Evolutionary conservation across 495 filamentous ascomycete species (phyloP), one percentile per base, ranked within the genome.

Genomic region (Choiromyces venosus): DNA sequence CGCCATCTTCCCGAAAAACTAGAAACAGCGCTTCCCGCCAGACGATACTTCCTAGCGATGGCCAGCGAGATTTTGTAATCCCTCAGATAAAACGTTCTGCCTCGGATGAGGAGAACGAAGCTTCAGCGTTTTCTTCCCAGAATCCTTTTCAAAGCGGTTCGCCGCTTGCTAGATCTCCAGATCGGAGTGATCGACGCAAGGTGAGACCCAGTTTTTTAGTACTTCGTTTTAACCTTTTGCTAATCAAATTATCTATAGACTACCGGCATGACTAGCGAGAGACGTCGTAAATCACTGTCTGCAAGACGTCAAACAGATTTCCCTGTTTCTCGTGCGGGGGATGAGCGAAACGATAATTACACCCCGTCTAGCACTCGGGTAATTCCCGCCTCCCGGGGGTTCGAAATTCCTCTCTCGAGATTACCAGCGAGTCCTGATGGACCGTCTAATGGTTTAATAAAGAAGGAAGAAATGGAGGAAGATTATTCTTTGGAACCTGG

Each of bases 81-180:
- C 52, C 33, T 61, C 67, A 77, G 8, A 78, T 81, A 12, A 82
- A 83, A 65, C 64, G 71, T n/a, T 78, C 83, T 64, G 76, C 81
- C 35, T 69, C 76, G 12, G 78, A 87, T 83, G 81, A 80, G 74
- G 39, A 80, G 19, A 80, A 72, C 33, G 82, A 83, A 18, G 80
- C 65, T 39, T 61, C 67, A 35, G 78, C 73, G 87, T 91, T 73
- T 97, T 98, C 83, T 91, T 89, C 40, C 85, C 93, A 98, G 66
- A 99, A 99, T 79, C 94, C 95, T 0, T 99, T 99, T 78, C 95
- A 99, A 81, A 95, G 92, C 79, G 93, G 93, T 19, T 78, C 83
- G 56, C 77, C 82, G 64, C 71, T 77, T 69, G 65, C 68, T 14
- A 72, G 76, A 67, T 81, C 69, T 4, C 74, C 75, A 36, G 75